These are phyloP conservation scores for Chlorella sp. DNA, from an alignment of 139 green algal genomes.

Conservation along the genomic window DNA sequence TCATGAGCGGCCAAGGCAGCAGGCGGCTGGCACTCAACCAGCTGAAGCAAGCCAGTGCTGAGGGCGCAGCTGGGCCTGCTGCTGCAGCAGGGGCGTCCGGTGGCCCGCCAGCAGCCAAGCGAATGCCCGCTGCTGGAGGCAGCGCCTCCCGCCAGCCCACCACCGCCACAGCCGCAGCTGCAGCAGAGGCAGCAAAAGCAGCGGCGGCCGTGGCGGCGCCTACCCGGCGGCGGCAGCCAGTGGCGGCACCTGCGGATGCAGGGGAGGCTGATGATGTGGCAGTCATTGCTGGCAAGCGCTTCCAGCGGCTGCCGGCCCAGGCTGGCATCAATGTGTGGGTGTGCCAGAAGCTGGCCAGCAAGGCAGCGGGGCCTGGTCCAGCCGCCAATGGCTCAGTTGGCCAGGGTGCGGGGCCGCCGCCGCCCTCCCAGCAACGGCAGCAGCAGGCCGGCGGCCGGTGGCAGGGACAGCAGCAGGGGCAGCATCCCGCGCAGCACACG, in stretches of 20 bases:
- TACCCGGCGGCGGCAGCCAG: background rate
- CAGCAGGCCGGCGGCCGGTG: background rate
- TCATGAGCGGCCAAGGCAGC: slow-evolving; percentile 21
- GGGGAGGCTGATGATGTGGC: slow-evolving; percentile 7
- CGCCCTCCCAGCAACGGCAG: background rate
- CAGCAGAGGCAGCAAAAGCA: background rate
- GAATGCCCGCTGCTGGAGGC: background rate
- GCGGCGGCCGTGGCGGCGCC: background rate
- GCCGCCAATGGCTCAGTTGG: background rate
- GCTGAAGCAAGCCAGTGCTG: background rate
- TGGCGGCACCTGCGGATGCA: background rate
- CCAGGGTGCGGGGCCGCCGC: background rate
- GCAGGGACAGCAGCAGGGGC: background rate
- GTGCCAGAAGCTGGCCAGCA: slow-evolving; percentile 15
- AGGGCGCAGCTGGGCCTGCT: background rate
- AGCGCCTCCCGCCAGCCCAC: background rate
- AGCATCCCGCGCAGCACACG: too few species aligned
- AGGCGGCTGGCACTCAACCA: slow-evolving; percentile 6
- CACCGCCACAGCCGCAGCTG: background rate
- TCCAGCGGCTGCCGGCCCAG: background rate
- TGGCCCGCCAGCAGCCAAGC: background rate
- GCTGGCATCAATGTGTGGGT: slow-evolving; percentile 25
- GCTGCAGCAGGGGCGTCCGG: background rate
- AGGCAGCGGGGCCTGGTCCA: background rate
- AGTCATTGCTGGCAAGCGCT: slow-evolving; percentile 21